Conservation (phyloP, 2,329 filamentous ascomycete genomes). For the Colletotrichum sp. region DNA sequence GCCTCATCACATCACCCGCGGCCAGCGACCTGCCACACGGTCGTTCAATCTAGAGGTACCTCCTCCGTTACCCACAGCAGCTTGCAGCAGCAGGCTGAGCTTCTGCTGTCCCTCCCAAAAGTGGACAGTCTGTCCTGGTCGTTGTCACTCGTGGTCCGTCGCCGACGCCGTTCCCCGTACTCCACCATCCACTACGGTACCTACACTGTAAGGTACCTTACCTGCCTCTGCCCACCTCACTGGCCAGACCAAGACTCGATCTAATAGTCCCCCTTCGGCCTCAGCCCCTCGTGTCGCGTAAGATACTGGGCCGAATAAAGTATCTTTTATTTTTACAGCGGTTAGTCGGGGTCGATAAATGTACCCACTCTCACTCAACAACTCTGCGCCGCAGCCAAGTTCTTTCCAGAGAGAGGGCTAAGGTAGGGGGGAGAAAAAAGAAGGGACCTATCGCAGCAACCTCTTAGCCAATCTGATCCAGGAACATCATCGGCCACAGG, state of each 20-base stretch:
- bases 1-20: not conserved
- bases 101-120: not conserved
- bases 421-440: not conserved
- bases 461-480: not conserved
- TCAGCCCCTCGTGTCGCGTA: conserved; percentile 7
- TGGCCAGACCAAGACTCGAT: not conserved
- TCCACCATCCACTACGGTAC: not conserved
- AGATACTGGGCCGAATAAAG: not conserved
- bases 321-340: not conserved
- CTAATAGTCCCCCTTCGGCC: not conserved
- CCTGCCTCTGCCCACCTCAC: not conserved
- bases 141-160: not conserved
- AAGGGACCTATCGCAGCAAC: not conserved
- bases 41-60: not conserved
- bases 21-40: not conserved
- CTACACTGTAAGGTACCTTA: not conserved
- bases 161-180: not conserved
- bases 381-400: conserved; percentile 7
- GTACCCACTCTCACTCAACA: conserved; percentile 11
- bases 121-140: conserved; percentile 6
- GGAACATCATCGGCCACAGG: not conserved
- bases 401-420: not conserved
- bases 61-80: not conserved
- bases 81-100: not conserved
- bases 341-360: not conserved